Percentiles rank a stretch among this genome's conserved stretches.
These are phyloP conservation scores for Margaritispora aquatica DNA, from an alignment of 495 filamentous ascomycete genomes.

Conservation along the genomic window DNA sequence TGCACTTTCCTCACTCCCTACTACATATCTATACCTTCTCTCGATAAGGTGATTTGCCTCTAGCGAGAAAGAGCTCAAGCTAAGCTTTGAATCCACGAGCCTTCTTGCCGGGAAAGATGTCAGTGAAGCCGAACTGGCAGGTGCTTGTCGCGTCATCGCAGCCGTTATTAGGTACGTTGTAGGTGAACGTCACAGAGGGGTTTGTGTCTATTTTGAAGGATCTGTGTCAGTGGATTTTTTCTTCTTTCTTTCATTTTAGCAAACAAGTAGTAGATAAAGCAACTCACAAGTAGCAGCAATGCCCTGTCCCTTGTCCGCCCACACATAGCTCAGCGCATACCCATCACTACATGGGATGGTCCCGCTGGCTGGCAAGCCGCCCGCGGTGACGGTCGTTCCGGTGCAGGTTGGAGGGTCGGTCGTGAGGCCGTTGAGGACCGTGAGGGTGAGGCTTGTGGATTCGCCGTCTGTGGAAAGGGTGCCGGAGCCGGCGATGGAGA, in stretches of 20 bases:
- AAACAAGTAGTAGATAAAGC: too few species aligned
- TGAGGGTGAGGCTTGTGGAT: not conserved
- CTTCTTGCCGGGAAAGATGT: constrained; percentile 5
- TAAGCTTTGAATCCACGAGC: not conserved
- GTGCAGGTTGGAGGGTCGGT: constrained; percentile 3
- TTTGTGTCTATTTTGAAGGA: not conserved
- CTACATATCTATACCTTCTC: too few species aligned
- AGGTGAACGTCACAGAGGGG: not conserved
- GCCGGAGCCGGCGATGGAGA: constrained; percentile 8
- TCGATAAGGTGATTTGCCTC: too few species aligned
- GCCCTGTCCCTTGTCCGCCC: not conserved
- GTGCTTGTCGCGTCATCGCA: not conserved
- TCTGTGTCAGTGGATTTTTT: not conserved
- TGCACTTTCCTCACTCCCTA: too few species aligned
- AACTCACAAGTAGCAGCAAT: constrained; percentile 3
- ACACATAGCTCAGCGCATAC: not conserved
- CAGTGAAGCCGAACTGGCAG: constrained; percentile 5
- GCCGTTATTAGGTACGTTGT: constrained; percentile 7
- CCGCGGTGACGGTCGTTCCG: not conserved
- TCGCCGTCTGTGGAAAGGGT: not conserved
- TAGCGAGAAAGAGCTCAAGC: not conserved
- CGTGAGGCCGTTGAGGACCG: constrained; percentile 2
- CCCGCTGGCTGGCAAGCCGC: not conserved
- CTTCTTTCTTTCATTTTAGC: not conserved
- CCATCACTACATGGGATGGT: constrained; percentile 2